These are phyloP conservation scores for Endotrypanum monterogeii DNA, from an alignment of 208 protist species.

Conservation along the genomic window DNA sequence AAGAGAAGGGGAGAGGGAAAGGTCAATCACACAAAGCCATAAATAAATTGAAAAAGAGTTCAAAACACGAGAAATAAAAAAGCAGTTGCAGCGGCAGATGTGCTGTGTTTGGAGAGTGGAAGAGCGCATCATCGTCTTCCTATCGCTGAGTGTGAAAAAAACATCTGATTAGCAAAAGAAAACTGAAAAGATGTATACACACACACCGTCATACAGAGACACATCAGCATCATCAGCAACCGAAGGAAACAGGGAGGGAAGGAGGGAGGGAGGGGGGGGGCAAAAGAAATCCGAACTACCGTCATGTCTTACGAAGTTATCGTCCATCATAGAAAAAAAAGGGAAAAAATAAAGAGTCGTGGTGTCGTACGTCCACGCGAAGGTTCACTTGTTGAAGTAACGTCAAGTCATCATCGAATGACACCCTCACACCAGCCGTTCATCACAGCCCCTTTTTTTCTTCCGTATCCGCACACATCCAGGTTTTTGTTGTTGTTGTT, in stretches of 20 bases:
- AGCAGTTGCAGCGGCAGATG: too few relatives aligned
- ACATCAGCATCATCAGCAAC: background rate
- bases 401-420: conserved; percentile 10
- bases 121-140: background rate
- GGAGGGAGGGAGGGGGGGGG: background rate
- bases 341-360: conserved; percentile 18
- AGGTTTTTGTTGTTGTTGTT: background rate
- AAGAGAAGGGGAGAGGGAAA: too few relatives aligned
- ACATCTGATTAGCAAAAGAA: background rate
- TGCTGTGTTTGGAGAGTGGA: background rate
- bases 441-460: background rate
- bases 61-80: too few relatives aligned
- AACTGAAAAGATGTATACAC: background rate
- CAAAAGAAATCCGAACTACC: conserved; percentile 9
- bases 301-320: conserved; percentile 7
- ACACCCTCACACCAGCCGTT: conserved; percentile 6
- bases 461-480: background rate
- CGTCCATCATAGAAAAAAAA: conserved; percentile 5
- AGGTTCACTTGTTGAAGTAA: conserved; percentile 10
- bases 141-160: background rate
- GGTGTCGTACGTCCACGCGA: conserved; percentile 22
- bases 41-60: too few relatives aligned
- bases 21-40: too few relatives aligned
- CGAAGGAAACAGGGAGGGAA: background rate
- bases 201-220: background rate